A percentile compares a stretch with the other conserved stretches of the same genome.
Evolutionary conservation across 2,329 filamentous ascomycete genomes (phyloP).

Genomic region (Colletotrichum caudatum): DNA sequence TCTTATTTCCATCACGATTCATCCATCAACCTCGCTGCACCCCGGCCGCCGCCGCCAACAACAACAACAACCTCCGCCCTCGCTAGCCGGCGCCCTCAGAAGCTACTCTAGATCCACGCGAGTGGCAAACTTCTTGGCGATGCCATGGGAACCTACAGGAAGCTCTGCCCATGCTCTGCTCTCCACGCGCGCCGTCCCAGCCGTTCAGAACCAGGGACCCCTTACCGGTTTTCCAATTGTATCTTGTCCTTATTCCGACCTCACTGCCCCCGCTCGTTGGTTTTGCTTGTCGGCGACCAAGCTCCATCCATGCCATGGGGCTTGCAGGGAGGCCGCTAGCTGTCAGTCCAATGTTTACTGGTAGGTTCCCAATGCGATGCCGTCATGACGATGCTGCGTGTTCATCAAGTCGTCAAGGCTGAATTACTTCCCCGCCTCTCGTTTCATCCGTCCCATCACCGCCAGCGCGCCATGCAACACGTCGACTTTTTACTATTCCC

Average conservation of each 20-base stretch:
- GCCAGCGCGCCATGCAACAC: not conserved
- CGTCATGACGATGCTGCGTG: not conserved
- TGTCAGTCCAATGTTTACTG: not conserved
- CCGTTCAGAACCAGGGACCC: conserved; percentile 1
- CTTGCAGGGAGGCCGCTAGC: not conserved
- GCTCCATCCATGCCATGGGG: not conserved
- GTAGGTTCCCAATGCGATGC: conserved; percentile 8
- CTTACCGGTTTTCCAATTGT: conserved; percentile 8
- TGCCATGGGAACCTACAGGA: not conserved
- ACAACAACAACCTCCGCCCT: conserved; percentile 7
- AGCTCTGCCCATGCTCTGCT: conserved; percentile 6
- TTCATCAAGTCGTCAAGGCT: not conserved
- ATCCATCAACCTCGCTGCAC: not conserved
- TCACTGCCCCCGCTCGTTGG: not conserved
- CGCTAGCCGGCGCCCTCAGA: not conserved
- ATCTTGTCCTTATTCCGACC: not conserved
- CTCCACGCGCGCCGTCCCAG: not conserved
- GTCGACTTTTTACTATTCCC: conserved; percentile 2
- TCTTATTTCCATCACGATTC: not conserved
- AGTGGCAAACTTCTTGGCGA: conserved; percentile 11
- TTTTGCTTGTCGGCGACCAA: not conserved
- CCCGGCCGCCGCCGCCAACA: conserved; percentile 3
- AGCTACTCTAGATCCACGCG: conserved; percentile 2
- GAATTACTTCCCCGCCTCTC: not conserved
- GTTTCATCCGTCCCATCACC: not conserved